Evolutionary conservation across 345 rosid genomes (phyloP), one percentile per base, ranked within the genome.

Genomic region (Trapa bicornis): DNA sequence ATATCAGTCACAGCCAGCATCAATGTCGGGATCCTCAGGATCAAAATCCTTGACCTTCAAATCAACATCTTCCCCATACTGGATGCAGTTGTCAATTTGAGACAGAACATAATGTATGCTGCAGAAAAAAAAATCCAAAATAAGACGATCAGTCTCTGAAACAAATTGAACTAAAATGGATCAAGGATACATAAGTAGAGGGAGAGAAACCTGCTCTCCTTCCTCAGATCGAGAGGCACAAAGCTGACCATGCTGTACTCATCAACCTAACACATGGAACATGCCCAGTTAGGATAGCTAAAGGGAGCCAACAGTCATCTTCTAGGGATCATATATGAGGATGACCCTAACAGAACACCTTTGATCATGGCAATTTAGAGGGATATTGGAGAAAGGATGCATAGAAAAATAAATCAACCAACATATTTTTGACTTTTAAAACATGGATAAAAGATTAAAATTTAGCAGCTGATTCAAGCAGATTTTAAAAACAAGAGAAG

Each of bases 21-120:
- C 92, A 29, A 82, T 85, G 38, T 83, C 78, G 0, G n/a, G 85
- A 47, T 84, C 88, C 17, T 83, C 87, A 0, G 82, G 82, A 75
- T 85, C 90, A 14, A 86, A 79, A 78, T 89, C 99, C 79, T 68
- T 88, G 60, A 94, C 78, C 77, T 91, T 94, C 65, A 94, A 93
- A 39, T 91, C 97, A 8, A 95, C 92, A 37, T 88, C 99, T 88
- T 94, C 99, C 48, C 92, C 99, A 64, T 76, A 91, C 81, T 84
- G 94, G 71, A 89, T 94, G 78, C 89, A 79, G 67, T 65, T 75
- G 77, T 91, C 97, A 32, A 94, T 94, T 72, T 91, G 95, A 22
- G 84, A 74, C 80, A 94, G 62, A 36, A 91, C 85, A 72, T 89
- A 89, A 1, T 71, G 84, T 65, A 91, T 83, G 71, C 99, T 88